These are phyloP conservation scores for Chamaecyparis obtusa DNA, from an alignment of 75 land plant genomes.

Conservation along the genomic window DNA sequence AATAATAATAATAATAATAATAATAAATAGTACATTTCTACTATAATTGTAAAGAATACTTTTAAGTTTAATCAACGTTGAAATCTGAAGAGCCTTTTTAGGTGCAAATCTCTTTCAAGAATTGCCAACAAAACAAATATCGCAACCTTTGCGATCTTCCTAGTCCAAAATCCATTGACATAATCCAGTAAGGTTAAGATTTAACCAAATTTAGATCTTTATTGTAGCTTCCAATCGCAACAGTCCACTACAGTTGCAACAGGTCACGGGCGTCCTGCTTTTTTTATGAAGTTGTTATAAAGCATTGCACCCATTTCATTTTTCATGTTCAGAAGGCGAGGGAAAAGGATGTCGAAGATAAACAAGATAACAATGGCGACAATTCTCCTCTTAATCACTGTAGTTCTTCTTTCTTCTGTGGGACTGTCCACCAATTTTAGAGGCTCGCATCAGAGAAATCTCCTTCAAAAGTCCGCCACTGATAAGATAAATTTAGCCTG, in stretches of 20 bases:
- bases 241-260: neutral
- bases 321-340: neutral
- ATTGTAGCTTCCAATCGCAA: neutral
- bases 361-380: neutral
- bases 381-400: neutral
- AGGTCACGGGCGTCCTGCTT: neutral
- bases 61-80: no score
- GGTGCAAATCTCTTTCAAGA: no score
- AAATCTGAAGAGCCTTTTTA: no score
- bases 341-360: neutral
- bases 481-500: slow-evolving; percentile 8
- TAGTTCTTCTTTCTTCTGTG: neutral
- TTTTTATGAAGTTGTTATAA: neutral
- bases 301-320: neutral
- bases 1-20: no score
- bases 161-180: no score
- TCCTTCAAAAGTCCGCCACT: neutral
- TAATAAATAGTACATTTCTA: no score
- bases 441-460: neutral
- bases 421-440: neutral
- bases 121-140: no score
- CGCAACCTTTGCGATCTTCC: no score
- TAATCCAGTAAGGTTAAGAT: no score
- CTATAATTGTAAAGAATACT: no score
- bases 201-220: neutral